Evolutionary conservation across 768 basidiomycete genomes (phyloP).

Genomic region (Sarcodon sp.): DNA sequence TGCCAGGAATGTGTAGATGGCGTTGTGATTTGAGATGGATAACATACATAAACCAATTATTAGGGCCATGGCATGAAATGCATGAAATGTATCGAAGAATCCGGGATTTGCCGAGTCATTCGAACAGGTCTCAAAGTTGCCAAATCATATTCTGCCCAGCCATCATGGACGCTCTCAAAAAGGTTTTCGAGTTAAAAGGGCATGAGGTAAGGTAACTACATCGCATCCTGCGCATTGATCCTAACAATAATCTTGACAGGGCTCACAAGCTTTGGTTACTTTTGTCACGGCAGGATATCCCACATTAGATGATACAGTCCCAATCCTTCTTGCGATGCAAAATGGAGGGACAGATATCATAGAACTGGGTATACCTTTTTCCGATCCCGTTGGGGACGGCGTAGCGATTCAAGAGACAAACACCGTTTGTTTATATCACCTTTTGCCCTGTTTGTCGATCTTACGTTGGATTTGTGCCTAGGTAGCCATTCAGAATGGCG

Average conservation of each 20-base stretch:
- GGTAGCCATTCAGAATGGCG: constrained; percentile 74
- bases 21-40: too few relatives aligned
- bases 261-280: constrained; percentile 56
- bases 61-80: too few relatives aligned
- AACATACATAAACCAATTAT: too few relatives aligned
- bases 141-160: not conserved
- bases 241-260: constrained; percentile 21
- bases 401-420: constrained; percentile 89
- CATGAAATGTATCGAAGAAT: too few relatives aligned
- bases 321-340: constrained; percentile 85
- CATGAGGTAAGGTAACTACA: constrained; percentile 27
- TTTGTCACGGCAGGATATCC: constrained; percentile 97
- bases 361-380: constrained; percentile 92
- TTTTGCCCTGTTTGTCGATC: constrained; percentile 4
- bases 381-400: constrained; percentile 94
- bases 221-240: not conserved
- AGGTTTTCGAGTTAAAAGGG: constrained; percentile 57
- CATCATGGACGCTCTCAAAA: constrained; percentile 58
- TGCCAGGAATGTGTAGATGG: too few relatives aligned
- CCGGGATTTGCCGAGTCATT: too few relatives aligned
- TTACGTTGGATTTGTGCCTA: constrained; percentile 16
- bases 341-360: constrained; percentile 89
- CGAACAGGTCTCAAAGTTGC: too few relatives aligned
- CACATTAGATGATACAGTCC: constrained; percentile 63
- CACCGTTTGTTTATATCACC: constrained; percentile 43